Evolutionary conservation across 1,139 yeast genomes (phyloP), one percentile per base, ranked within the genome.

Genomic region (Suhomyces yuchorum): DNA sequence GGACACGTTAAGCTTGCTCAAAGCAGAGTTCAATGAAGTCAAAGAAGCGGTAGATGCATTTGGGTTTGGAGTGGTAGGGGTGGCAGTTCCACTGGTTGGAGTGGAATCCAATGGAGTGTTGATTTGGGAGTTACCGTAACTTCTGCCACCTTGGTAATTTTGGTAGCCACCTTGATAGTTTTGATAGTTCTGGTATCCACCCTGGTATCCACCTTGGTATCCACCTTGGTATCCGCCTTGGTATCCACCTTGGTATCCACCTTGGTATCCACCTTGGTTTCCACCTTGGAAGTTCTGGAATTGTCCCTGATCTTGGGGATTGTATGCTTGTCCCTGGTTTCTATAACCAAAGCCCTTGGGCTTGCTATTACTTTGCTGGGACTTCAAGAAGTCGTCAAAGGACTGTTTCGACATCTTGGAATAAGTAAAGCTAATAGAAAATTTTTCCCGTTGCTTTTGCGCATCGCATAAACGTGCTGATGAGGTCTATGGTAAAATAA

Each of bases 11-110:
- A 91, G 70, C 57, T 86, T 87, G 51, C 78, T 77, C 61, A 90
- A 73, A 8, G 93, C 87, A 37, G 87, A 78, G 51, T 81, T 81
- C 51, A 91, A 72, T 8, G 93, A 85, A 8, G 87, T 68, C 55
- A 88, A 73, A 5, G 96, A 88, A 9, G 92, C 79, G 19, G 90
- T 76, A 2, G 89, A 82, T 3, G 75, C 70, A 40, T 66, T 67
- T 12, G 70, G 65, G 44, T 59, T 61, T n/a, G 68, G 68, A 8
- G 72, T 63, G 24, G 61, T 67, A 28, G 78, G 77, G 5, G 77
- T 71, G 33, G 65, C 66, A 32, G 67, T 56, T 18, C 80, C 80
- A 53, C 77, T 70, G 30, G 70, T 66, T n/a, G 75, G 70, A n/a
- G 61, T 56, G 0, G 78, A 72, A 9, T 59, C 71, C 18, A 59